These are phyloP conservation scores for Trichoderma erinaceum DNA, from an alignment of 495 filamentous ascomycete genomes.

Conservation along the genomic window DNA sequence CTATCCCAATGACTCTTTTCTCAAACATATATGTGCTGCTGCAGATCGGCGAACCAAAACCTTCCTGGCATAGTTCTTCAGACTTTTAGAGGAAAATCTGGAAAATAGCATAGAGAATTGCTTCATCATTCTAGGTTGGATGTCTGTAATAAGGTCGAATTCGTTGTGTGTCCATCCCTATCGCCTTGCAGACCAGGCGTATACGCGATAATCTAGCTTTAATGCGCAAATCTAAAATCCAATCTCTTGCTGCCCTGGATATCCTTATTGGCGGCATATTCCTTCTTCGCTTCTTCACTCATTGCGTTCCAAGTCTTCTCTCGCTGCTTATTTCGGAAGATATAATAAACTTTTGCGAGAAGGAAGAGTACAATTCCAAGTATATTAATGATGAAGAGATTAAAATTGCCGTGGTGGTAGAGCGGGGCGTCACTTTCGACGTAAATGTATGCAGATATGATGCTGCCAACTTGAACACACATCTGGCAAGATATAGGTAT, in stretches of 20 bases:
- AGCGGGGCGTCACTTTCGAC: constrained; percentile 48
- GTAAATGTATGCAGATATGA: constrained; percentile 35
- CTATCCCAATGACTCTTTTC: no score
- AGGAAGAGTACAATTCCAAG: constrained; percentile 32
- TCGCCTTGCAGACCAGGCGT: no score
- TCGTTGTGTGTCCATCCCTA: no score
- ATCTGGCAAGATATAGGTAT: constrained; percentile 17
- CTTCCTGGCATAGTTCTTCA: no score
- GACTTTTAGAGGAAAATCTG: no score
- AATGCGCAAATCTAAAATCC: constrained; percentile 29
- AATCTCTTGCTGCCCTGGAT: constrained; percentile 27
- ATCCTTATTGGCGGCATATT: constrained; percentile 23
- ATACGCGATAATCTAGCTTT: not conserved
- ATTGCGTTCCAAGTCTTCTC: constrained; percentile 34
- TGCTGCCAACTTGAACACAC: constrained; percentile 42
- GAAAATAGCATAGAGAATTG: no score
- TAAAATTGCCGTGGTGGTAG: constrained; percentile 46
- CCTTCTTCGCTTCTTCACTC: constrained; percentile 30
- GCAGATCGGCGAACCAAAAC: no score
- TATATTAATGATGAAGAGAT: constrained; percentile 39
- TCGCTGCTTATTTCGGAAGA: constrained; percentile 31
- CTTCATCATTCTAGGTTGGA: no score
- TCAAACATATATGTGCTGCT: no score
- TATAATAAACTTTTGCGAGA: constrained; percentile 35
- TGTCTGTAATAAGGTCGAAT: no score